phyloP scores from a whole-genome alignment of 106 monocot genomes.

The Narthecium ossifragum region DNA sequence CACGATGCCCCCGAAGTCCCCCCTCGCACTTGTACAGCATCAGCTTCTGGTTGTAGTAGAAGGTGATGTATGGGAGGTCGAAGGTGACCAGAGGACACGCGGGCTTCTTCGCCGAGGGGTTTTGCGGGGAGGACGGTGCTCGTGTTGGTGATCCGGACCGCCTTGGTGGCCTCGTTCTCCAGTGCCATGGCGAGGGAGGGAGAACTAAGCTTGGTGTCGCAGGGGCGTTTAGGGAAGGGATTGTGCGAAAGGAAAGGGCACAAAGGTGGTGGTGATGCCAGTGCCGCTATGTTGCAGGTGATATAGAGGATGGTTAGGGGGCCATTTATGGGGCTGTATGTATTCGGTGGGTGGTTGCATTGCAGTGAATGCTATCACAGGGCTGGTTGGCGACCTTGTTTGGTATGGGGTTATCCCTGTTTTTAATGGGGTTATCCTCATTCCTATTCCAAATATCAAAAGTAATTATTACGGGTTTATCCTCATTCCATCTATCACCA shows the following conservation, averaged over 20 bases:
- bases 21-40: conserved; percentile 54
- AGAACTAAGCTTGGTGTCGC: not conserved
- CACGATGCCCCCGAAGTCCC: conserved; percentile 22
- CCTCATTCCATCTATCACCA: too few relatives aligned
- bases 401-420: too few relatives aligned
- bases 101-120: conserved; percentile 8
- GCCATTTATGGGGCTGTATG: conserved; percentile 4
- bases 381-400: too few relatives aligned
- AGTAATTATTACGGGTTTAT: too few relatives aligned
- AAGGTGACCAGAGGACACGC: conserved; percentile 59
- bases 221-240: not conserved
- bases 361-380: not conserved
- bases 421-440: too few relatives aligned
- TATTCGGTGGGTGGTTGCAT: not conserved
- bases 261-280: too few relatives aligned
- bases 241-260: too few relatives aligned
- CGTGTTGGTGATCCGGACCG: conserved; percentile 37
- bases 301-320: not conserved
- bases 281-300: too few relatives aligned
- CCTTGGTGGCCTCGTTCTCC: not conserved
- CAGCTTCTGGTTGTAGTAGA: conserved; percentile 99
- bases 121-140: conserved; percentile 37
- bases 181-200: conserved; percentile 3
- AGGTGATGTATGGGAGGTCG: conserved; percentile 95
- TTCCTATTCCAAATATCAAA: too few relatives aligned